These are phyloP conservation scores for Arthrobotrys pseudoclavata DNA, from an alignment of 2,329 filamentous ascomycete genomes.

Conservation along the genomic window DNA sequence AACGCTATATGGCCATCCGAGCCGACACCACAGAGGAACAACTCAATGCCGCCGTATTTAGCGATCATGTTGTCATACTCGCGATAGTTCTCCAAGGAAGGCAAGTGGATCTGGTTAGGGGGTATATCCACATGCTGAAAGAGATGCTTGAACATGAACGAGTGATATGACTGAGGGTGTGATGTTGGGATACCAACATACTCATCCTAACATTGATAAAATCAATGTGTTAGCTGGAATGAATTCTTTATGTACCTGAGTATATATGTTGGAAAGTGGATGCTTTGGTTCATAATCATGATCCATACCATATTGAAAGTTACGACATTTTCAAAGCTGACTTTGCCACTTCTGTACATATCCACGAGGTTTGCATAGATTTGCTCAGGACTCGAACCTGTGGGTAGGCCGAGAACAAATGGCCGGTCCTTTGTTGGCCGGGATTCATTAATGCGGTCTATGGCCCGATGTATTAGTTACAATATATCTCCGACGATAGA, in stretches of 20 bases:
- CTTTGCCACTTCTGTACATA: slow-evolving; percentile 69
- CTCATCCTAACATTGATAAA: slow-evolving; percentile 74
- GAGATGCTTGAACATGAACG: slow-evolving; percentile 94
- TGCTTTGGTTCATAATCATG: slow-evolving; percentile 63
- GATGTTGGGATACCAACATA: slow-evolving; percentile 86
- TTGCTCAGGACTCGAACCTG: slow-evolving; percentile 82
- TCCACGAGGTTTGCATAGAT: slow-evolving; percentile 82
- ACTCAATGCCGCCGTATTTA: slow-evolving; percentile 81
- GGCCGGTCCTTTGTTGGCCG: slow-evolving; percentile 78
- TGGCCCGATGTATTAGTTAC: neutral
- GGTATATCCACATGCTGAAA: slow-evolving; percentile 87
- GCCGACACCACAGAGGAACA: slow-evolving; percentile 87
- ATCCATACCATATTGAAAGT: slow-evolving; percentile 85
- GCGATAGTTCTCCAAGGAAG: slow-evolving; percentile 81
- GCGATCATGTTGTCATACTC: slow-evolving; percentile 84
- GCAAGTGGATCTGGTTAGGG: slow-evolving; percentile 85
- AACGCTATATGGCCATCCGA: slow-evolving; percentile 91
- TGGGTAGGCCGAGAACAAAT: slow-evolving; percentile 86
- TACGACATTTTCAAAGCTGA: slow-evolving; percentile 88
- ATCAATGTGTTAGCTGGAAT: slow-evolving; percentile 9
- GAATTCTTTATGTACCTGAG: no score
- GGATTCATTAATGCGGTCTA: slow-evolving; percentile 83
- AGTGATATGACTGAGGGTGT: slow-evolving; percentile 88
- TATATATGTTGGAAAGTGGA: neutral
- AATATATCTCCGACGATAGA: neutral